Conservation (phyloP, 192 early-diverging fungal species). For the Umbelopsis ramanniana region DNA sequence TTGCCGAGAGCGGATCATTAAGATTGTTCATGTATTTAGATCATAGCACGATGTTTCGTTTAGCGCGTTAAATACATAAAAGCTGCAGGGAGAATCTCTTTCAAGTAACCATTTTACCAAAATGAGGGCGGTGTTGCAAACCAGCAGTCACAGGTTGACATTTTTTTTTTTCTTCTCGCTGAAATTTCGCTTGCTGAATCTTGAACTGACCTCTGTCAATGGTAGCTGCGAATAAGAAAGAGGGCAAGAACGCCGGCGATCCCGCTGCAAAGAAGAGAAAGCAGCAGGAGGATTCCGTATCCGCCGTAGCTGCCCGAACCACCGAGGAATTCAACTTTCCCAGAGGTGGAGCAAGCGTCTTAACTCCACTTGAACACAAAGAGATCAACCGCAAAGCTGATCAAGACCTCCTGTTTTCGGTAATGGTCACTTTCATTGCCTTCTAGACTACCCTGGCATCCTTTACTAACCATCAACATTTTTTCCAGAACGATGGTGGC, state of each 20-base stretch:
- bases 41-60: slow-evolving; percentile 42
- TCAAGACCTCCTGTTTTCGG: slow-evolving; percentile 59
- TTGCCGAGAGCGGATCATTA: slow-evolving; percentile 71
- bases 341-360: slow-evolving; percentile 77
- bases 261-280: slow-evolving; percentile 16
- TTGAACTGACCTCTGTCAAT: slow-evolving; percentile 9
- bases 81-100: too few relatives aligned
- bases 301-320: slow-evolving; percentile 28
- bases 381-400: slow-evolving; percentile 79
- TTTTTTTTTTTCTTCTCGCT: slow-evolving; percentile 39
- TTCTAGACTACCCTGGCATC: neutral
- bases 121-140: too few relatives aligned
- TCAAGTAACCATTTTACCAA: too few relatives aligned
- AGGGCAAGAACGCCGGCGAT: slow-evolving; percentile 18
- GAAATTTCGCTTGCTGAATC: slow-evolving; percentile 7
- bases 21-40: slow-evolving; percentile 71
- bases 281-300: slow-evolving; percentile 21
- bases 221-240: slow-evolving; percentile 24
- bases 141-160: slow-evolving; percentile 23
- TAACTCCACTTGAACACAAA: slow-evolving; percentile 84
- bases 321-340: slow-evolving; percentile 76
- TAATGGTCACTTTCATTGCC: neutral
- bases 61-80: too few relatives aligned
- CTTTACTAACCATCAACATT: neutral
- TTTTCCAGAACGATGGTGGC: neutral